A percentile compares a stretch with the other conserved stretches of the same genome.
phyloP scores from a whole-genome alignment of 2,329 filamentous ascomycete species.

The Alternaria gaisen region DNA sequence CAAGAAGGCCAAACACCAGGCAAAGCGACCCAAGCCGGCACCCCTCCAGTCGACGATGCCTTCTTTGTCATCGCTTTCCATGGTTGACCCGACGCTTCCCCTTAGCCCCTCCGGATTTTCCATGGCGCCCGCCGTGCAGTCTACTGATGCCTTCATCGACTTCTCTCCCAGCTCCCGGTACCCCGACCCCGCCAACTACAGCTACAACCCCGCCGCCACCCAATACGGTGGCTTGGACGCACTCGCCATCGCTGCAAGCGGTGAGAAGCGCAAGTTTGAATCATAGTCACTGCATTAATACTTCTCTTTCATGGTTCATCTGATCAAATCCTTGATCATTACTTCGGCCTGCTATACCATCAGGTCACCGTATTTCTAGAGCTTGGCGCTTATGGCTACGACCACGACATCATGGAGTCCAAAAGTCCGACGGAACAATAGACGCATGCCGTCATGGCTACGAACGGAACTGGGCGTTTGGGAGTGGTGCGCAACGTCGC shows the following conservation, averaged over 20 bases:
- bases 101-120: slow-evolving; percentile 41
- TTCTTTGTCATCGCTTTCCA: slow-evolving; percentile 30
- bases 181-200: slow-evolving; percentile 41
- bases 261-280: slow-evolving; percentile 51
- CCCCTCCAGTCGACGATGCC: slow-evolving; percentile 40
- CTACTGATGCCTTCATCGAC: slow-evolving; percentile 33
- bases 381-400: slow-evolving; percentile 24
- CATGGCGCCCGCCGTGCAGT: slow-evolving; percentile 42
- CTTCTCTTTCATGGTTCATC: slow-evolving; percentile 5
- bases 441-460: slow-evolving; percentile 55
- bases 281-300: slow-evolving; percentile 13
- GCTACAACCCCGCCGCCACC: slow-evolving; percentile 32
- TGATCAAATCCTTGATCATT: slow-evolving; percentile 5
- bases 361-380: slow-evolving; percentile 1
- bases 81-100: slow-evolving; percentile 42
- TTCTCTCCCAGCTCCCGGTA: slow-evolving; percentile 41
- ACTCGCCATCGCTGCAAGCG: slow-evolving; percentile 49
- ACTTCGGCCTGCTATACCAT: slow-evolving; percentile 4
- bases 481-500: slow-evolving; percentile 15
- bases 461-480: slow-evolving; percentile 34
- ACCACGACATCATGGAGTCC: slow-evolving; percentile 24
- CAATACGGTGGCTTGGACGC: slow-evolving; percentile 48
- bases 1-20: slow-evolving; percentile 49
- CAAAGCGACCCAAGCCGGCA: slow-evolving; percentile 45
- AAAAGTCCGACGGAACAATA: slow-evolving; percentile 43